Base-by-base conservation (phyloP, 805 yeast genomes). In the Zygosaccharomyces bisporus region DNA sequence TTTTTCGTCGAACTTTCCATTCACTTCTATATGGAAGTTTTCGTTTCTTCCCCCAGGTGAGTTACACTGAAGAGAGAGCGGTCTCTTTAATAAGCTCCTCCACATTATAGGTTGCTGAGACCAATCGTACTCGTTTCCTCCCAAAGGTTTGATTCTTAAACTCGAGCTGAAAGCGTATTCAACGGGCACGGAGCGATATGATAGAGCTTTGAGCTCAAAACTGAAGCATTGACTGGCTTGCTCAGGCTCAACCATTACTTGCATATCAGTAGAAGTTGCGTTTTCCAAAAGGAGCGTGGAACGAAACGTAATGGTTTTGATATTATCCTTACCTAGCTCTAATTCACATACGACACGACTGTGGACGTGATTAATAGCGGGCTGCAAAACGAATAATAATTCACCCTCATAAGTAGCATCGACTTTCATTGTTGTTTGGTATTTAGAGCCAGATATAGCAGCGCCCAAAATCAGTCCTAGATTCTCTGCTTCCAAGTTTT, bases 361-460 rank as follows among this genome's bases (percentile, higher is more conserved):
- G 56, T 88, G 95, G 25, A 83, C 77, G 2, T 77, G 78, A 41
- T 75, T 53, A 0, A 74, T 58, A 0, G 83, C 72, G 0, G 96
- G 96, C 1, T 69, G 60, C 46, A 91, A 64, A 58, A 79, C 75
- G 52, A 81, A 79, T 8, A 91, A 59, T 17, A 84, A 81, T 58
- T 89, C 95, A 3, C 97, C 96, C 57, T 87, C 96, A 6, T 81
- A 74, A 9, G 82, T 79, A 1, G 88, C 84, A 1, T 90, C 76
- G 1, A 93, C 72, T 3, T 74, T 70, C 19, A 73, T 62, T 1
- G 83, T 58, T 1, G 73, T 70, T 4, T 74, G 74, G 58, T 82
- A 90, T 0, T 68, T 68, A 0, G 86, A 73, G 31, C 71, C 80
- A 2, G 76, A 34, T 18, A 90, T 63, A 34, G 73, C 71, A n/a